Conservation (phyloP, 805 yeast species). For the Pichia cephalocereana region DNA sequence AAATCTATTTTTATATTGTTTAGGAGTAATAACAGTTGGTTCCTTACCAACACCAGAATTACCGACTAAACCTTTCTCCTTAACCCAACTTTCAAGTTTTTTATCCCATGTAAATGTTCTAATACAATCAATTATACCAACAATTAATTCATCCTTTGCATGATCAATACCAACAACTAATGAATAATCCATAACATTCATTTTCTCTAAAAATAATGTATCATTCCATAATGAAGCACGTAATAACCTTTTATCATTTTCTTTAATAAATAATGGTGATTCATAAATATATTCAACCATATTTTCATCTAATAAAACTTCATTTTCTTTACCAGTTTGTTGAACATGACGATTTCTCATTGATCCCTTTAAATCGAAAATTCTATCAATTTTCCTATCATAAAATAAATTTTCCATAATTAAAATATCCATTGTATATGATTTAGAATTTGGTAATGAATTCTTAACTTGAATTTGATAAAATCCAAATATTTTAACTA, state of each 20-base stretch:
- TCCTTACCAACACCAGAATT: slow-evolving; percentile 73
- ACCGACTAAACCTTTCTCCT: slow-evolving; percentile 85
- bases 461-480: slow-evolving; percentile 87
- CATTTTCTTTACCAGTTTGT: slow-evolving; percentile 92
- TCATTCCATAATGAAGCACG: slow-evolving; percentile 93
- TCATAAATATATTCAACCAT: slow-evolving; percentile 98
- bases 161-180: slow-evolving; percentile 86
- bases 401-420: slow-evolving; percentile 95
- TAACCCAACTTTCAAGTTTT: slow-evolving; percentile 97
- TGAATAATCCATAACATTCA: slow-evolving; percentile 99
- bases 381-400: slow-evolving; percentile 68
- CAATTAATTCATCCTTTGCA: slow-evolving; percentile 60
- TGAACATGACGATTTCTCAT: slow-evolving; percentile 96
- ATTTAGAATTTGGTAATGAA: slow-evolving; percentile 56
- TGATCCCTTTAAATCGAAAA: slow-evolving; percentile 94
- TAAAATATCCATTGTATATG: slow-evolving; percentile 78
- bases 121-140: slow-evolving; percentile 90
- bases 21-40: slow-evolving; percentile 96
- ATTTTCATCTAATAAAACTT: slow-evolving; percentile 89
- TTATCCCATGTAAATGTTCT: slow-evolving; percentile 98
- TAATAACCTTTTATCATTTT: slow-evolving; percentile 76
- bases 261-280: slow-evolving; percentile 88
- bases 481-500: slow-evolving; percentile 92
- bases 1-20: slow-evolving; percentile 88
- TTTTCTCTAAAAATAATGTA: slow-evolving; percentile 83